A percentile compares a stretch with the other conserved stretches of the same genome.
These are phyloP conservation scores for Cladosporium phlei DNA, from an alignment of 2,329 filamentous ascomycete species.

Conservation along the genomic window DNA sequence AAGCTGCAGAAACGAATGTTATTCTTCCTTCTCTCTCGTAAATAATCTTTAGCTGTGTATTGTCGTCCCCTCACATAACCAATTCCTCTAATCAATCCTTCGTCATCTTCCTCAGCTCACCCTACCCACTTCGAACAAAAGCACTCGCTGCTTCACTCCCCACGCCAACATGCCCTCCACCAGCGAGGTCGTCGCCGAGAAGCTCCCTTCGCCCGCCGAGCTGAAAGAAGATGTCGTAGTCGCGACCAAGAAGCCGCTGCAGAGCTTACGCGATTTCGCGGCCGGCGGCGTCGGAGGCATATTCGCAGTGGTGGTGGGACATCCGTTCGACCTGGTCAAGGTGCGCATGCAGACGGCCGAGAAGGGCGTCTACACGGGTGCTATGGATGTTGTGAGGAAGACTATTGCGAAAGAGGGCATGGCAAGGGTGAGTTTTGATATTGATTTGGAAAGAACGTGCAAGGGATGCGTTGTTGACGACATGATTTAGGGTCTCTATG, in stretches of 20 bases:
- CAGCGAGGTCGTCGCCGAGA: not conserved
- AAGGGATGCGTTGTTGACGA: not conserved
- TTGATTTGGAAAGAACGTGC: not conserved
- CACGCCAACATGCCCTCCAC: constrained; percentile 2
- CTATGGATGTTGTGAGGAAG: constrained; percentile 86
- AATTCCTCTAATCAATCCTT: too few relatives aligned
- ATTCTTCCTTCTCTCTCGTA: too few relatives aligned
- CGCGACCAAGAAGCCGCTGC: constrained; percentile 51
- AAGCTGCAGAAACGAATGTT: too few relatives aligned
- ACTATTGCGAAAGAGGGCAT: constrained; percentile 84
- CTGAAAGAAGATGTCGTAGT: constrained; percentile 50
- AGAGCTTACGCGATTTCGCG: constrained; percentile 71
- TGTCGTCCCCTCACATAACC: too few relatives aligned
- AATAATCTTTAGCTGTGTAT: too few relatives aligned
- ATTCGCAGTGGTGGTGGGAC: constrained; percentile 86
- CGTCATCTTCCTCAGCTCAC: too few relatives aligned
- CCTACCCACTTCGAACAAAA: not conserved
- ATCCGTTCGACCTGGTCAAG: constrained; percentile 97
- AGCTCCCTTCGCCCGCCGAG: constrained; percentile 39
- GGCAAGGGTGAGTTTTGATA: constrained; percentile 40
- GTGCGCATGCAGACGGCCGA: constrained; percentile 95
- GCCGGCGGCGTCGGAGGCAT: constrained; percentile 91
- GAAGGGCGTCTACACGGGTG: constrained; percentile 82
- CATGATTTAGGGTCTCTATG: constrained; percentile 70
- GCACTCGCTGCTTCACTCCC: not conserved